phyloP scores from a whole-genome alignment of 2,329 filamentous ascomycete genomes.

The Ascochyta pisi region DNA sequence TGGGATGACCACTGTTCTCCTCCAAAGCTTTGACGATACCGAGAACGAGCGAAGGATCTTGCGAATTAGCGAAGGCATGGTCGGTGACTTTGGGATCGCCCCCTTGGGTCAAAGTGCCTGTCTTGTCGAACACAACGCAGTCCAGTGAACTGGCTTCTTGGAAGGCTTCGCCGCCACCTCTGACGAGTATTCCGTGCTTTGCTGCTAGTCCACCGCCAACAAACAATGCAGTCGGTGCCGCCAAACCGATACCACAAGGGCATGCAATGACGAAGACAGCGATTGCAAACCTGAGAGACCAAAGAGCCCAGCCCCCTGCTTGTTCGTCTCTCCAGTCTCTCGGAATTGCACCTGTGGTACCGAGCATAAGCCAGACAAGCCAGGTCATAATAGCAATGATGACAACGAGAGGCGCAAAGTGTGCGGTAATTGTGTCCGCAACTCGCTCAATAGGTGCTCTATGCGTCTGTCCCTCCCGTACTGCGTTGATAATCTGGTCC shows the following conservation, averaged over 20 bases:
- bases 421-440: constrained; percentile 74
- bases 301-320: constrained; percentile 72
- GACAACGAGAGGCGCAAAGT: constrained; percentile 78
- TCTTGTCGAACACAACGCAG: constrained; percentile 88
- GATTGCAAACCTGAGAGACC: constrained; percentile 83
- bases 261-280: constrained; percentile 88
- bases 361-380: constrained; percentile 73
- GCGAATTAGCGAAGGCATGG: constrained; percentile 48
- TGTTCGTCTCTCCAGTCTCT: constrained; percentile 60
- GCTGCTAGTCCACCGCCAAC: constrained; percentile 82
- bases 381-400: constrained; percentile 74
- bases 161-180: constrained; percentile 84
- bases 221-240: constrained; percentile 84
- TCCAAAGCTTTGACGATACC: constrained; percentile 68
- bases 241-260: constrained; percentile 81
- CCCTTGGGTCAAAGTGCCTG: constrained; percentile 77
- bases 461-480: constrained; percentile 78
- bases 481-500: constrained; percentile 78
- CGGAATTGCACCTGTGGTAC: constrained; percentile 65
- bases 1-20: constrained; percentile 75
- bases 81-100: constrained; percentile 74
- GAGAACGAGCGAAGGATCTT: constrained; percentile 53
- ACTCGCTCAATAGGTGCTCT: constrained; percentile 78
- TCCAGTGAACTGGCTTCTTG: constrained; percentile 81
- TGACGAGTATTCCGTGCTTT: constrained; percentile 79